Evolutionary conservation across 805 yeast species (phyloP).

Genomic region (Millerago galiae): DNA sequence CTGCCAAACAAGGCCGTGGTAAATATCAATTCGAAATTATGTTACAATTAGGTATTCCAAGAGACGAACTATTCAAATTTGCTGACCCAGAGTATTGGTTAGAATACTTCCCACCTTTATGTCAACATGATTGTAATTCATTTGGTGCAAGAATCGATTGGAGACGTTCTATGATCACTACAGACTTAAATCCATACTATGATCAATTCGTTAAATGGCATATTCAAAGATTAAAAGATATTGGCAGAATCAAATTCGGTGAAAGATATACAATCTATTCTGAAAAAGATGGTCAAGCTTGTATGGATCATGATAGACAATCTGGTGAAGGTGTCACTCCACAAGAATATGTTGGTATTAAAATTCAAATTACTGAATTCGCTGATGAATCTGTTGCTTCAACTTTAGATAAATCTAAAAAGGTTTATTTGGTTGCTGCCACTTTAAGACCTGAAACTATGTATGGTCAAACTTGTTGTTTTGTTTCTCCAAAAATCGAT

Average conservation of each 20-base stretch:
- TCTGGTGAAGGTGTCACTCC: conserved; percentile 97
- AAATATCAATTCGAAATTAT: conserved; percentile 95
- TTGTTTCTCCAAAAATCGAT: conserved; percentile 88
- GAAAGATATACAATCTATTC: conserved; percentile 97
- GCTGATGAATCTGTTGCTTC: conserved; percentile 40
- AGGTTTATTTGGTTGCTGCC: conserved; percentile 84
- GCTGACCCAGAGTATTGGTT: conserved; percentile 94
- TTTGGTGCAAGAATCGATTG: conserved; percentile 96
- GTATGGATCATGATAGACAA: conserved; percentile 98
- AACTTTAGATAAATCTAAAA: conserved; percentile 43
- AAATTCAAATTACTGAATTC: conserved; percentile 63
- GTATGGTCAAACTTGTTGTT: conserved; percentile 98
- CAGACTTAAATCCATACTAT: conserved; percentile 91
- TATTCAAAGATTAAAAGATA: conserved; percentile 77
- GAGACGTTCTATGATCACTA: conserved; percentile 94
- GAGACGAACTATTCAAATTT: conserved; percentile 77
- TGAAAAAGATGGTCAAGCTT: conserved; percentile 97
- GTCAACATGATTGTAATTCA: conserved; percentile 67
- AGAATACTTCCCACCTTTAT: conserved; percentile 83
- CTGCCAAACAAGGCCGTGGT: conserved; percentile 87
- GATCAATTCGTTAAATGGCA: conserved; percentile 97
- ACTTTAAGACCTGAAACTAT: conserved; percentile 98
- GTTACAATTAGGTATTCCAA: conserved; percentile 86
- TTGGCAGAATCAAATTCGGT: conserved; percentile 93
- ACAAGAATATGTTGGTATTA: conserved; percentile 92